Base-by-base conservation (phyloP, 2,329 filamentous ascomycete species). In the Fusarium verrucosum region DNA sequence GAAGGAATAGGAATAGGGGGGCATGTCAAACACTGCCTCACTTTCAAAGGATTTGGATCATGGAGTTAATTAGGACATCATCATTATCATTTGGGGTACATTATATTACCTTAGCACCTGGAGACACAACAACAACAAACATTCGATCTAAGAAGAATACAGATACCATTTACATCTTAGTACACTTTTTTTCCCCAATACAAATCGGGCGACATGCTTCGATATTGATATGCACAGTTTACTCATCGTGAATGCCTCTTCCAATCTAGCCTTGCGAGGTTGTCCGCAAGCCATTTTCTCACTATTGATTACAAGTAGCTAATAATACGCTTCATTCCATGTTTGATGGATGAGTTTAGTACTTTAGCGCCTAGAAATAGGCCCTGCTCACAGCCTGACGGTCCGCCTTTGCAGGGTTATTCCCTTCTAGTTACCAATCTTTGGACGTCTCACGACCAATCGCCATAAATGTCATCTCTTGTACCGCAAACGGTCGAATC, bases 11-110 rank as follows among this genome's bases (percentile, higher is more conserved):
- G 49, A 63, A 20, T 5, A 45, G 57, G 44, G 44, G 35, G 28
- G 44, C 32, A 47, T 32, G 11, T 40, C 35, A 60, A 46, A 67
- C 63, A 70, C 54, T 63, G 68, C 63, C 65, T 63, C 62, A 45
- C 14, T 57, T 68, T 66, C 52, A 51, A 65, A 49, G 52, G 66
- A 62, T 38, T 51, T 50, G 30, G 54, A 55, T 47, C 49, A 55
- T 50, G 64, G 64, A 61, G 64, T 67, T 63, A 58, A 46, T 62
- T 50, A n/a, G 38, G 25, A 23, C 55, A 53, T 65, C 49, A 55
- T 53, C 25, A 45, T 50, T 30, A 32, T 32, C 30, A 32, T 46
- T 35, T 50, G 36, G 23, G 30, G 30, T 32, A 32, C 14, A 32
- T 32, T 50, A 59, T 40, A 56, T n/a, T n/a, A n/a, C n/a, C n/a